These are phyloP conservation scores for Purpureocillium takamizusanense DNA, from an alignment of 2,329 filamentous ascomycete genomes.

Conservation along the genomic window DNA sequence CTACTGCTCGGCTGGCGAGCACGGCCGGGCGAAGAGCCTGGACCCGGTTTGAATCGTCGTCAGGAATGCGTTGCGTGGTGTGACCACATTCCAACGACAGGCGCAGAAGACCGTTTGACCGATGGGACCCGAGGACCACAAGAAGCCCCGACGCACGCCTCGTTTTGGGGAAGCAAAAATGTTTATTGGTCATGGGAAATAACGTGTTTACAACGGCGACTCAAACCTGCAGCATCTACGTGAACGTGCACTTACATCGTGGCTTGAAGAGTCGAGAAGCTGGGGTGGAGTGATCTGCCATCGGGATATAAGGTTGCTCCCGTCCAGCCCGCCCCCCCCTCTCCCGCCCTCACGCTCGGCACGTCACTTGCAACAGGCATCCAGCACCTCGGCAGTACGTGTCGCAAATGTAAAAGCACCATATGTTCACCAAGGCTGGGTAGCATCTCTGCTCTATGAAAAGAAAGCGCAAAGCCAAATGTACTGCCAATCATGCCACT, in stretches of 20 bases:
- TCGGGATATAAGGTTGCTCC: too few species aligned
- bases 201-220: too few species aligned
- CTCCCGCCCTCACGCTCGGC: too few species aligned
- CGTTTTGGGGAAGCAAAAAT: background rate
- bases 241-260: too few species aligned
- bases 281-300: too few species aligned
- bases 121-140: too few species aligned
- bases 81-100: constrained; percentile 24
- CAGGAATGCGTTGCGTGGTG: constrained; percentile 30
- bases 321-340: too few species aligned
- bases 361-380: background rate
- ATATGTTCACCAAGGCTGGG: constrained; percentile 23
- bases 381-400: background rate
- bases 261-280: too few species aligned
- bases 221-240: too few species aligned
- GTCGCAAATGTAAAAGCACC: constrained; percentile 13
- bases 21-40: background rate
- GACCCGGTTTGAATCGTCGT: constrained; percentile 14
- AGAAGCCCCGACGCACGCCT: too few species aligned
- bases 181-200: too few species aligned
- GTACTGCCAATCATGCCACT: constrained; percentile 22
- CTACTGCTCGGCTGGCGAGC: too few species aligned
- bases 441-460: constrained; percentile 22
- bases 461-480: constrained; percentile 24
- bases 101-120: constrained; percentile 7